A percentile compares a stretch with the other conserved stretches of the same genome.
Evolutionary conservation across 306 rosid species (phyloP).

Genomic region (Medicago arabica): DNA sequence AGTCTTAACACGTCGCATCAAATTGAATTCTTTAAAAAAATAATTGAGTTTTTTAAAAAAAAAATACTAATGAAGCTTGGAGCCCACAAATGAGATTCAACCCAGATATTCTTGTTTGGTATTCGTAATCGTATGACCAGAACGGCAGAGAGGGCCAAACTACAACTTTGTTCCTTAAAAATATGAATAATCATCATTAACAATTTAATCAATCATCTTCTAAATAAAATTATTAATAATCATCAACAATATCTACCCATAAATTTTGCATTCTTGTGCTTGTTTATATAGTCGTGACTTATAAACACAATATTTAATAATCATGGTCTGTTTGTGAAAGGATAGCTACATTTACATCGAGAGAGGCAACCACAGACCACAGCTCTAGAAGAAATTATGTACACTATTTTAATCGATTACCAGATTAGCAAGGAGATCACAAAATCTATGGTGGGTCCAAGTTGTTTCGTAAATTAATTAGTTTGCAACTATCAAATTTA

Average conservation of each 20-base stretch:
- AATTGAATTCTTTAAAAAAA: too few relatives aligned
- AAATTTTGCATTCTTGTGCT: not conserved
- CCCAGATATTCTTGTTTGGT: too few relatives aligned
- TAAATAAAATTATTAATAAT: not conserved
- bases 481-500: constrained; percentile 26
- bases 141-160: too few relatives aligned
- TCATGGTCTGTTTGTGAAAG: not conserved
- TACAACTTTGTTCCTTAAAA: not conserved
- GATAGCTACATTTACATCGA: not conserved
- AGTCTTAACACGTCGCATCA: too few relatives aligned
- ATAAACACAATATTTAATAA: not conserved
- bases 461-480: constrained; percentile 33
- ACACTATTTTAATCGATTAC: constrained; percentile 30
- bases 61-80: too few relatives aligned
- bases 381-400: not conserved
- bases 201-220: not conserved
- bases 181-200: not conserved
- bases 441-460: constrained; percentile 56
- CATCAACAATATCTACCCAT: not conserved
- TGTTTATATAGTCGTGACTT: not conserved
- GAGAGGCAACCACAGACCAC: not conserved
- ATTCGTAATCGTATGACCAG: too few relatives aligned
- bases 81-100: too few relatives aligned
- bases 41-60: too few relatives aligned
- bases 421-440: constrained; percentile 47